Conservation (phyloP, 805 yeast species). For the Schwanniomyces sp. region DNA sequence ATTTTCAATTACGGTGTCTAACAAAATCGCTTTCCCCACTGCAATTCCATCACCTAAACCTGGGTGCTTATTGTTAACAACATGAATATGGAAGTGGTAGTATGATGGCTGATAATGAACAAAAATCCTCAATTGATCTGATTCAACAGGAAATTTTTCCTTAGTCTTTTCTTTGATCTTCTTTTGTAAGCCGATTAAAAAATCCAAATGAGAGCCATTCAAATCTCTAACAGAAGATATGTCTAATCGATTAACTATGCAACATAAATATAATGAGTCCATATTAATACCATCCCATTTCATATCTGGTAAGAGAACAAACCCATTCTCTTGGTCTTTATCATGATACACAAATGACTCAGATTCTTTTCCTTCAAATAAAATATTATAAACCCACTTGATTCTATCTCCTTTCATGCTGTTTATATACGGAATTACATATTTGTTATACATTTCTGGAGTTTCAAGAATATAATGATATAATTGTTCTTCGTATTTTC, state of each 20-base stretch:
- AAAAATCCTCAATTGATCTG: constrained; percentile 69
- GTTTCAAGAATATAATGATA: constrained; percentile 72
- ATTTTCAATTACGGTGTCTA: constrained; percentile 81
- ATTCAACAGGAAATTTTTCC: constrained; percentile 37
- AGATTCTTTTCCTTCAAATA: constrained; percentile 78
- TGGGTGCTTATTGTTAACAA: constrained; percentile 69
- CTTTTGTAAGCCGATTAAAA: constrained; percentile 48
- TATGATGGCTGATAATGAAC: constrained; percentile 96
- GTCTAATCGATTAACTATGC: constrained; percentile 68
- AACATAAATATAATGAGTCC: constrained; percentile 73
- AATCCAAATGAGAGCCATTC: constrained; percentile 54
- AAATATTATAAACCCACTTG: constrained; percentile 87
- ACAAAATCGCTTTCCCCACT: constrained; percentile 76
- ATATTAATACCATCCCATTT: constrained; percentile 85
- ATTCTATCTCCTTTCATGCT: constrained; percentile 75
- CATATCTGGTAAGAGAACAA: constrained; percentile 88
- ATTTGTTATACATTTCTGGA: constrained; percentile 63
- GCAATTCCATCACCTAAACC: constrained; percentile 68
- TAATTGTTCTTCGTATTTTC: constrained; percentile 66
- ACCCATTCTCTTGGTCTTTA: constrained; percentile 53
- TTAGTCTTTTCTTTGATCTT: constrained; percentile 48
- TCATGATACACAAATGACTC: constrained; percentile 76
- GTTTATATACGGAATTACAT: constrained; percentile 74
- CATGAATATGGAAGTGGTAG: constrained; percentile 92
- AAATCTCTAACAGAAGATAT: constrained; percentile 78